These are phyloP conservation scores for Globisporangium spinosum DNA, from an alignment of 352 stramenopile species.

Conservation along the genomic window DNA sequence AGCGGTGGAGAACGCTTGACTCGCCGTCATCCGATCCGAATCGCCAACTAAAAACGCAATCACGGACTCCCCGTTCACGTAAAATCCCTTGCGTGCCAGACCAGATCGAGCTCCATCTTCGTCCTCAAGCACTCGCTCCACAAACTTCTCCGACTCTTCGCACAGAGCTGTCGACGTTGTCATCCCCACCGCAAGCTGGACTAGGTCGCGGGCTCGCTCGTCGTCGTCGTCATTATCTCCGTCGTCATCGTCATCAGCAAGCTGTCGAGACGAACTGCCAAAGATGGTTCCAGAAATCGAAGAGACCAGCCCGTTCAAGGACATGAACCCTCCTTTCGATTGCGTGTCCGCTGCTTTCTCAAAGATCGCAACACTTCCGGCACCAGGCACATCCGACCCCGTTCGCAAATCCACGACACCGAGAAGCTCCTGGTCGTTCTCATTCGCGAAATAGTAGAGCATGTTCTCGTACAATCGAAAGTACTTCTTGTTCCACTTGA, in stretches of 20 bases:
- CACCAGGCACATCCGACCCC: slow-evolving; percentile 61
- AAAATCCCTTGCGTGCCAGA: slow-evolving; percentile 62
- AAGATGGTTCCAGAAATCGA: slow-evolving; percentile 81
- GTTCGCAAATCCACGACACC: slow-evolving; percentile 79
- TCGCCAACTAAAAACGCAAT: slow-evolving; percentile 75
- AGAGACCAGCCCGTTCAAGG: slow-evolving; percentile 75
- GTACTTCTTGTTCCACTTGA: slow-evolving; percentile 89
- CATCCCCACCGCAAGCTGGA: slow-evolving; percentile 68
- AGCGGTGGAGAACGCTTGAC: slow-evolving; percentile 61
- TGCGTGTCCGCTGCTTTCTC: slow-evolving; percentile 62
- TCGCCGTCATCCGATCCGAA: slow-evolving; percentile 47
- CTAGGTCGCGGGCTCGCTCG: slow-evolving; percentile 47
- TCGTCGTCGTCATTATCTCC: slow-evolving; percentile 39
- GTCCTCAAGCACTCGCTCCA: slow-evolving; percentile 35
- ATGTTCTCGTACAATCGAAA: slow-evolving; percentile 87
- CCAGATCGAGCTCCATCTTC: slow-evolving; percentile 23
- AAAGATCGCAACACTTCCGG: slow-evolving; percentile 79
- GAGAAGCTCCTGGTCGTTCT: slow-evolving; percentile 78
- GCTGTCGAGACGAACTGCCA: slow-evolving; percentile 47
- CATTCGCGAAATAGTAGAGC: slow-evolving; percentile 87
- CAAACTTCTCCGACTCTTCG: slow-evolving; percentile 63
- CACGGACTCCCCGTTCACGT: slow-evolving; percentile 69
- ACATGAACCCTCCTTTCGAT: slow-evolving; percentile 64
- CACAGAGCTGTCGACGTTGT: slow-evolving; percentile 61
- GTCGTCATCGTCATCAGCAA: slow-evolving; percentile 35